phyloP scores from a whole-genome alignment of 176 grass and related monocot genomes.

The Oryza coarctata region DNA sequence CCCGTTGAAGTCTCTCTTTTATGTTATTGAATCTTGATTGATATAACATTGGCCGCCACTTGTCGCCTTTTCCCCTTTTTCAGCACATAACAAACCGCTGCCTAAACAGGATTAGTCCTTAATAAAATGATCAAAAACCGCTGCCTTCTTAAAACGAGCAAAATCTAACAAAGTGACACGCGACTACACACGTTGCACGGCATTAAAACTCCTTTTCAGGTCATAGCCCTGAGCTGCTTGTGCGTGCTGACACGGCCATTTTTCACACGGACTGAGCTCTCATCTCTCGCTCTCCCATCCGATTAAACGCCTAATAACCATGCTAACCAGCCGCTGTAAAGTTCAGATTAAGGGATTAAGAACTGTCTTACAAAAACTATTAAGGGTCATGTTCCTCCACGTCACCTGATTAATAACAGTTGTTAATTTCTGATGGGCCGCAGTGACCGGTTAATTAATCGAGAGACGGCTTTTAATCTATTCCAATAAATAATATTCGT shows the following conservation, averaged over 20 bases:
- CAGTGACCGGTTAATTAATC: not conserved
- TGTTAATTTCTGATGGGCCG: slow-evolving; percentile 32
- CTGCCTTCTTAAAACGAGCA: not conserved
- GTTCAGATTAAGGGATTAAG: not conserved
- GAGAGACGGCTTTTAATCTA: slow-evolving; percentile 30
- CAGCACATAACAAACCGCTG: not conserved
- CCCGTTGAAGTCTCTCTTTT: not conserved
- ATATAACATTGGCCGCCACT: not conserved
- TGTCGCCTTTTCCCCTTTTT: not conserved
- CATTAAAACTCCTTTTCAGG: not conserved
- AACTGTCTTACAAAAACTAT: not conserved
- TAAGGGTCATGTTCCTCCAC: slow-evolving; percentile 22
- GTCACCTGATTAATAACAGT: not conserved
- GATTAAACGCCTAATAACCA: slow-evolving; percentile 17
- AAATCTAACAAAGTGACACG: not conserved
- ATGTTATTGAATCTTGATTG: not conserved
- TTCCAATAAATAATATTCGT: not conserved
- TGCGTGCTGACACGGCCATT: slow-evolving; percentile 10
- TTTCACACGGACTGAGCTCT: slow-evolving; percentile 14
- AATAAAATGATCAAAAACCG: not conserved
- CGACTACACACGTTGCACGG: slow-evolving; percentile 11
- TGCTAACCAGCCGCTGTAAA: not conserved
- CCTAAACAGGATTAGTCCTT: not conserved
- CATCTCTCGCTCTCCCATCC: not conserved
- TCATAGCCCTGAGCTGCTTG: not conserved